Percentiles rank a stretch among this genome's conserved stretches.
These are phyloP conservation scores for Cyberlindnera lachancei DNA, from an alignment of 805 yeast species.

Conservation along the genomic window DNA sequence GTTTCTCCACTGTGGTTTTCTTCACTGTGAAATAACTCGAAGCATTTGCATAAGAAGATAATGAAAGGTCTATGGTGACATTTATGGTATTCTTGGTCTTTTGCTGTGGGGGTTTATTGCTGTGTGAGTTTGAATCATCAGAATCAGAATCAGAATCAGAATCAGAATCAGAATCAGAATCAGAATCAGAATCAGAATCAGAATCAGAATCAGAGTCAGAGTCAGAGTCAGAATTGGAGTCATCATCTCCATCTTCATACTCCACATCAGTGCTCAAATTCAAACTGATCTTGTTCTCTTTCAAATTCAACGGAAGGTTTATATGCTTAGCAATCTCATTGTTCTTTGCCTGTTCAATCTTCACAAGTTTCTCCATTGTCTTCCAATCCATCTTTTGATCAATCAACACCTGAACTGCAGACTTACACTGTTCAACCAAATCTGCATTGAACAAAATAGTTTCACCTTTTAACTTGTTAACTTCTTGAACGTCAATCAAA, in stretches of 20 bases:
- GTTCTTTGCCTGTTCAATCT: slow-evolving; percentile 59
- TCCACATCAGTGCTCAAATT: slow-evolving; percentile 40
- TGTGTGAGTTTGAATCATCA: slow-evolving; percentile 5
- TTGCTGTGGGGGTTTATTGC: slow-evolving; percentile 4
- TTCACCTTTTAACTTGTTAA: slow-evolving; percentile 64
- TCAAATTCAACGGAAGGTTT: slow-evolving; percentile 59
- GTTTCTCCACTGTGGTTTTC: slow-evolving; percentile 69
- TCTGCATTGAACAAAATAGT: slow-evolving; percentile 63
- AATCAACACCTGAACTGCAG: slow-evolving; percentile 55
- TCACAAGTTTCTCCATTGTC: slow-evolving; percentile 69
- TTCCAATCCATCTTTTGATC: slow-evolving; percentile 93
- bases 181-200: slow-evolving; percentile 10
- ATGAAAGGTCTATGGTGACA: slow-evolving; percentile 57
- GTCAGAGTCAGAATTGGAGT: slow-evolving; percentile 23
- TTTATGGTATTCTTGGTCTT: slow-evolving; percentile 27
- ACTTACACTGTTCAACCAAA: slow-evolving; percentile 62
- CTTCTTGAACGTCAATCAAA: slow-evolving; percentile 52
- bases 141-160: slow-evolving; percentile 16
- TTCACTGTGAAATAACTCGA: slow-evolving; percentile 71
- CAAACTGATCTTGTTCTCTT: slow-evolving; percentile 58
- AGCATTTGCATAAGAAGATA: slow-evolving; percentile 87
- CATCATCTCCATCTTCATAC: slow-evolving; percentile 26
- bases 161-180: slow-evolving; percentile 25
- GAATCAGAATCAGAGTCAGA: slow-evolving; percentile 20
- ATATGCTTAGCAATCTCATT: slow-evolving; percentile 58